A percentile compares a stretch with the other conserved stretches of the same genome.
Conservation (phyloP, 352 stramenopile species). For the Phytophthora multivora region DNA sequence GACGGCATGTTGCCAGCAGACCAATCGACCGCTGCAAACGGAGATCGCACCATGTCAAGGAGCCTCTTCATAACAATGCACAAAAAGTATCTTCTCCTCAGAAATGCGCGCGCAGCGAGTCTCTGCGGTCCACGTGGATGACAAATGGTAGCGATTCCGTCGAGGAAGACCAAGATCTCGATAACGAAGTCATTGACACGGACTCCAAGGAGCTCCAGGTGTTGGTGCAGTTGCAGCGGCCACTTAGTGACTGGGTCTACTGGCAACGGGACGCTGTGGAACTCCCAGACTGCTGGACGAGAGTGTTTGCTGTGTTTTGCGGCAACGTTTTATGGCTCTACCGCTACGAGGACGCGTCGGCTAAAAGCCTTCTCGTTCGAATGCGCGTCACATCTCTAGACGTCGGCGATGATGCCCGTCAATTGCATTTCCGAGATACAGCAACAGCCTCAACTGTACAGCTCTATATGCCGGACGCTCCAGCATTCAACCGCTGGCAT, state of each 20-base stretch:
- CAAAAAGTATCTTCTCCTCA: constrained; percentile 8
- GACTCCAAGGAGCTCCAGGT: constrained; percentile 14
- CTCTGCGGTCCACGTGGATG: constrained; percentile 45
- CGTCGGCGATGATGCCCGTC: constrained; percentile 11
- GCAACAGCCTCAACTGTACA: constrained; percentile 11
- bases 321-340: constrained; percentile 44
- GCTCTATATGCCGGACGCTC: constrained; percentile 32
- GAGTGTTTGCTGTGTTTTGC: constrained; percentile 53
- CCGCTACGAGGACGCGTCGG: constrained; percentile 45
- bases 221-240: constrained; percentile 13
- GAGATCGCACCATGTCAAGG: constrained; percentile 5
- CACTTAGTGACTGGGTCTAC: constrained; percentile 51
- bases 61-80: not conserved
- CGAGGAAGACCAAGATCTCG: constrained; percentile 20
- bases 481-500: constrained; percentile 30
- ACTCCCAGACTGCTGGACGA: constrained; percentile 49
- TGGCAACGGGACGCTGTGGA: constrained; percentile 42
- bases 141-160: constrained; percentile 34
- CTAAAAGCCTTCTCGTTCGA: constrained; percentile 35
- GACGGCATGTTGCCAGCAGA: constrained; percentile 13
- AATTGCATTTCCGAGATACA: constrained; percentile 29
- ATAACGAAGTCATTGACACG: constrained; percentile 4
- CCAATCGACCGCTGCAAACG: constrained; percentile 7
- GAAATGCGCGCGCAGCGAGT: constrained; percentile 34
- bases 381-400: constrained; percentile 30